Base-by-base conservation (phyloP, 2,329 filamentous ascomycete species). In the Diplodia seriata region DNA sequence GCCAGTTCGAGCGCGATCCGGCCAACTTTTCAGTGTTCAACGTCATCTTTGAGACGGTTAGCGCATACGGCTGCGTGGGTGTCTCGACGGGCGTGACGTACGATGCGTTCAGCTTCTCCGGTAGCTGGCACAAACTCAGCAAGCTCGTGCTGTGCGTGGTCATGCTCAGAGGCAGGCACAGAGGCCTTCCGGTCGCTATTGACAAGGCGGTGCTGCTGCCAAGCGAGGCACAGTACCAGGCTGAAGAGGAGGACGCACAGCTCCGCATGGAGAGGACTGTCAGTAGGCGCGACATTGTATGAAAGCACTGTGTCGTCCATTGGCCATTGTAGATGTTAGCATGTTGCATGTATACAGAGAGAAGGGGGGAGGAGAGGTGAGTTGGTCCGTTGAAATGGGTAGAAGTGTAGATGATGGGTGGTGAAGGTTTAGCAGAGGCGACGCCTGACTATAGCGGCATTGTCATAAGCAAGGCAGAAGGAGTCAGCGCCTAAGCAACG, bases 151-250 rank as follows among this genome's bases (percentile, higher is more conserved):
- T 87, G 23, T 85, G 84, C 70, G 81, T 81, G 3, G 82, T 87
- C 63, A 87, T 87, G 85, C 75, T 87, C 31, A 76, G 85, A 67
- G 85, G 86, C 1, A 74, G 85, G 47, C 85, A 87, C 77, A 77
- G 85, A 53, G 85, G 84, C 14, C 73, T 88, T 70, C 85, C 86
- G 0, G 84, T 86, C 40, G 82, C 83, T 56, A 83, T 87, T 70
- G 85, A 88, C 73, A 77, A 78, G 70, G 80, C 80, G 2, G 76
- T 82, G 2, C 65, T 81, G 68, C 69, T 82, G 69, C 80, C 80
- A 1, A 72, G 74, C 20, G 77, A 78, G 56, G 69, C 68, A 11
- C 70, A 71, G 36, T 73, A 68, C 23, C 54, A 69, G 40, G 73
- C 72, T 6, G 76, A 77, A 66, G 76, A 77, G 68, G 77, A 78